Conservation (phyloP, 495 filamentous ascomycete genomes). For the Podospora sp. region DNA sequence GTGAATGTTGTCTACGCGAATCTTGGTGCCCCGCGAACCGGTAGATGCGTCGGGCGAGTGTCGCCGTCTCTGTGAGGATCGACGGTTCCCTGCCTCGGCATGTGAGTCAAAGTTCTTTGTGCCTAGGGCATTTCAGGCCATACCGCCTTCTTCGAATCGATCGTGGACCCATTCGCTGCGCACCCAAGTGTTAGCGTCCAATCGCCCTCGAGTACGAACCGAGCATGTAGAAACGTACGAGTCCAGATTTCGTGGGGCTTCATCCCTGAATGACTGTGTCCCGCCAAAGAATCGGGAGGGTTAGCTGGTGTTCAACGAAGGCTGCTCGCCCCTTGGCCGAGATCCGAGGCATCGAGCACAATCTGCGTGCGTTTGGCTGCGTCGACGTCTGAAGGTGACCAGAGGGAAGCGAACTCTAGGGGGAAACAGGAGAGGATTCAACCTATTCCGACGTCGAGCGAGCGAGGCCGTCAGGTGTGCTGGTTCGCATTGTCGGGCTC, state of each 20-base stretch:
- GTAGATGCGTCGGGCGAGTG: slow-evolving; percentile 49
- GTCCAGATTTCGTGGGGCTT: slow-evolving; percentile 53
- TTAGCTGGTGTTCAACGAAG: slow-evolving; percentile 38
- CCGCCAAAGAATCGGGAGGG: slow-evolving; percentile 32
- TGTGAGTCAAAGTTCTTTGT: slow-evolving; percentile 23
- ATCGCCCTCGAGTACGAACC: not conserved
- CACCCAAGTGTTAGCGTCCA: slow-evolving; percentile 14
- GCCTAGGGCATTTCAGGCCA: slow-evolving; percentile 9
- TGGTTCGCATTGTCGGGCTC: not conserved
- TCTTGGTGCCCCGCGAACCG: slow-evolving; percentile 63
- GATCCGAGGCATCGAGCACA: slow-evolving; percentile 39
- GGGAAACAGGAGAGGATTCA: slow-evolving; percentile 38
- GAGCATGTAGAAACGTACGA: slow-evolving; percentile 45
- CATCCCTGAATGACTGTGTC: slow-evolving; percentile 55
- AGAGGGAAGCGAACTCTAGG: slow-evolving; percentile 25
- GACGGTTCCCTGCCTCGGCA: slow-evolving; percentile 32
- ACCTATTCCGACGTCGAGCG: slow-evolving; percentile 32
- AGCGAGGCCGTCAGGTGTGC: slow-evolving; percentile 3
- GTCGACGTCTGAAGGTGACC: slow-evolving; percentile 35
- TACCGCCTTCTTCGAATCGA: slow-evolving; percentile 70
- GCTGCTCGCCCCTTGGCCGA: slow-evolving; percentile 32
- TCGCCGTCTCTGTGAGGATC: slow-evolving; percentile 40
- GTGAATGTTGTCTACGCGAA: slow-evolving; percentile 89
- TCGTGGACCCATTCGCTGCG: slow-evolving; percentile 89
- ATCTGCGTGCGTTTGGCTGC: slow-evolving; percentile 31